Conservation (phyloP, 345 rosid species). For the Citrus sinensis region DNA sequence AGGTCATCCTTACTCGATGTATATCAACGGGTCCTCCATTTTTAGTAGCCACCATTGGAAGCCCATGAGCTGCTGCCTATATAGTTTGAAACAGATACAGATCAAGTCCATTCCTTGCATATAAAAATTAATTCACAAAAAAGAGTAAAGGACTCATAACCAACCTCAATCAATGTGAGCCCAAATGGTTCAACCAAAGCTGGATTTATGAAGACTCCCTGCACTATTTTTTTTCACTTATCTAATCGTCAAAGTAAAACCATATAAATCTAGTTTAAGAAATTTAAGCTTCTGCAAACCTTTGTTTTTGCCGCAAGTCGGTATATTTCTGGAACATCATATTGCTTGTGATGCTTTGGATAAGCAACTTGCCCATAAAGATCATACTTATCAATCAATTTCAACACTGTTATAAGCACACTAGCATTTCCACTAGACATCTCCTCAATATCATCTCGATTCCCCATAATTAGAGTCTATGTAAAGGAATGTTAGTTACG, state of each 20-base stretch:
- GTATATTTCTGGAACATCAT: slow-evolving; percentile 94
- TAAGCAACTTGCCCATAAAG: slow-evolving; percentile 91
- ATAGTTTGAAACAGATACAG: slow-evolving; percentile 7
- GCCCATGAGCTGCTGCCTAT: slow-evolving; percentile 98
- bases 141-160: neutral
- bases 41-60: slow-evolving; percentile 97
- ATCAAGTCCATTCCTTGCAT: slow-evolving; percentile 5
- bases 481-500: slow-evolving; percentile 6
- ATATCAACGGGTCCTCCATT: slow-evolving; percentile 99
- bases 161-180: slow-evolving; percentile 93
- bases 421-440: slow-evolving; percentile 77
- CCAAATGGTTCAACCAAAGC: slow-evolving; percentile 98
- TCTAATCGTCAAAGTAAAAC: slow-evolving; percentile 5
- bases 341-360: slow-evolving; percentile 97
- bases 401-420: slow-evolving; percentile 76
- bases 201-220: slow-evolving; percentile 98
- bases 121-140: neutral
- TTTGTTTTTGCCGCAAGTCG: slow-evolving; percentile 89
- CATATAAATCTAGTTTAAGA: neutral
- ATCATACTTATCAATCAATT: slow-evolving; percentile 86
- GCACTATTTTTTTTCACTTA: slow-evolving; percentile 21
- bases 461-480: slow-evolving; percentile 93
- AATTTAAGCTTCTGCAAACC: slow-evolving; percentile 30
- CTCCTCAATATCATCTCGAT: slow-evolving; percentile 86
- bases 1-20: slow-evolving; percentile 45